A percentile compares a stretch with the other conserved stretches of the same genome.
Conservation (phyloP, 441 rosid species). For the Mallotus japonicus region DNA sequence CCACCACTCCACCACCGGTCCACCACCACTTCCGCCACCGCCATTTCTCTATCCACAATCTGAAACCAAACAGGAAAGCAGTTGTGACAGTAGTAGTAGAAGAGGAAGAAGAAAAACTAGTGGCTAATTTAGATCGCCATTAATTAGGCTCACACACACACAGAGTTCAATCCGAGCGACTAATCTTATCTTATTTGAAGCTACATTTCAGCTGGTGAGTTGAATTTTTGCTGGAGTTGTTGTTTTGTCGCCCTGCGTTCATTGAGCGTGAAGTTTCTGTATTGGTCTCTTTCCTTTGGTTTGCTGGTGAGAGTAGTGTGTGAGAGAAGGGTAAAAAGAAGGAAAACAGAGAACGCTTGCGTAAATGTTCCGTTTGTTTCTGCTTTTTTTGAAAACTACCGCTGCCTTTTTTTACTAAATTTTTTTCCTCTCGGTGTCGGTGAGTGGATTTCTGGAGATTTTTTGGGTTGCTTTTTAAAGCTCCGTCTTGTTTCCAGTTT, state of each 20-base stretch:
- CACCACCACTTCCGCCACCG: conserved; percentile 18
- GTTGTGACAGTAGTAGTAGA: not conserved
- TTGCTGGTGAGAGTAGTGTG: conserved; percentile 6
- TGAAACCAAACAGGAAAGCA: not conserved
- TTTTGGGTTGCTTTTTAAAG: not conserved
- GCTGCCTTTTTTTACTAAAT: not conserved
- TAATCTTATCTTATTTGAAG: conserved; percentile 20
- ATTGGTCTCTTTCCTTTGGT: not conserved
- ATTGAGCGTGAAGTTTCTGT: not conserved
- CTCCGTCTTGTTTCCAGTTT: conserved; percentile 4
- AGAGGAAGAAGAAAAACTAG: not conserved
- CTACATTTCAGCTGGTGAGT: conserved; percentile 45
- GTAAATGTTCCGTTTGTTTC: conserved; percentile 12
- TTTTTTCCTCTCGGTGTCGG: conserved; percentile 33
- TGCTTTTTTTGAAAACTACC: conserved; percentile 2
- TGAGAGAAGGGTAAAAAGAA: not conserved
- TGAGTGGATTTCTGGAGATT: conserved; percentile 17
- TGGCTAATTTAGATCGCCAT: conserved; percentile 30
- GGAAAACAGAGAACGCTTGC: not conserved
- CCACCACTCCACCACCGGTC: conserved; percentile 24
- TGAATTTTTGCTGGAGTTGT: not conserved
- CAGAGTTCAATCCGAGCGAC: not conserved
- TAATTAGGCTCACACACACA: conserved; percentile 8
- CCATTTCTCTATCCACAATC: not conserved
- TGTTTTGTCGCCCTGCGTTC: not conserved